Evolutionary conservation across 305 asterid species (phyloP).

Genomic region (Solanum hybrid): DNA sequence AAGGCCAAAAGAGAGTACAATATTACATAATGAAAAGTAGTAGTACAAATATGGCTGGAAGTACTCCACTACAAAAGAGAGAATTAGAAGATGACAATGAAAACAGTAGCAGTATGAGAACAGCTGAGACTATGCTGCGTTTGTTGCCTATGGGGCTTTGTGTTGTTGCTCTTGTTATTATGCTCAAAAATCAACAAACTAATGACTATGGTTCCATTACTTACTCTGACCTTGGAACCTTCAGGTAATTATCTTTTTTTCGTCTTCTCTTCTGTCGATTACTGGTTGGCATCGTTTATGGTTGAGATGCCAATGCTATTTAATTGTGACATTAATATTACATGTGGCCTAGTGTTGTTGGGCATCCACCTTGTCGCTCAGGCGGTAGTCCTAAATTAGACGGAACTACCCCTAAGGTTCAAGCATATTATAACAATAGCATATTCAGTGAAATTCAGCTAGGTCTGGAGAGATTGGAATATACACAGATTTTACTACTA

Average conservation of each 20-base stretch:
- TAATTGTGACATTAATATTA: not conserved
- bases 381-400: not conserved
- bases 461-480: not conserved
- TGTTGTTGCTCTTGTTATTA: constrained; percentile 64
- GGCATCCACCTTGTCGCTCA: not conserved
- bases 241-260: constrained; percentile 31
- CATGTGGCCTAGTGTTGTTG: not conserved
- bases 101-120: constrained; percentile 40
- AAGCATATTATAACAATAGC: not conserved
- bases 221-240: constrained; percentile 79
- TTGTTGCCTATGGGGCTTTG: constrained; percentile 63
- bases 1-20: not conserved
- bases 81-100: constrained; percentile 27
- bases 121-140: constrained; percentile 79
- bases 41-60: not conserved
- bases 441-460: not conserved
- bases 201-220: constrained; percentile 65
- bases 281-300: not conserved
- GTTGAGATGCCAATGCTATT: not conserved
- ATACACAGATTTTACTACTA: not conserved
- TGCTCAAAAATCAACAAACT: constrained; percentile 74
- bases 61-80: not conserved
- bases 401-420: not conserved
- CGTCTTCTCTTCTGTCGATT: not conserved
- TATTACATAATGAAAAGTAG: not conserved